phyloP scores from a whole-genome alignment of 129 eudicot species.

The Kitagawia praeruptora region DNA sequence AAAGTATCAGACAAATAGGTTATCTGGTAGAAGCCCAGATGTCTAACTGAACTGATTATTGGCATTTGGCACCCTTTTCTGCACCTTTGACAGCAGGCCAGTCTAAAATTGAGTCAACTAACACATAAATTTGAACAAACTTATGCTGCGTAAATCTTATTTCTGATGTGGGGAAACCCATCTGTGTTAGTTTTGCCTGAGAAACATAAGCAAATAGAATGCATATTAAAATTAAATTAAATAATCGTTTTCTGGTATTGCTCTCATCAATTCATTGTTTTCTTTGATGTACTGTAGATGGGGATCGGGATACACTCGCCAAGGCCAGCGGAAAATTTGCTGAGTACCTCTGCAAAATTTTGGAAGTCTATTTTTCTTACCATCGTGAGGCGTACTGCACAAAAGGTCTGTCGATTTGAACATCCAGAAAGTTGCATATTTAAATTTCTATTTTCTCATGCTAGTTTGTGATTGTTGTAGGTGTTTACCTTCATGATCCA shows the following conservation, averaged over 20 bases:
- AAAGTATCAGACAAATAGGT: not conserved
- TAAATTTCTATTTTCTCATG: constrained; percentile 17
- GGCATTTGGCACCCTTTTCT: not conserved
- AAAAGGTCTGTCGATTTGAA: constrained; percentile 41
- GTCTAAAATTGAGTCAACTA: not conserved
- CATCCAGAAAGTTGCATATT: not conserved
- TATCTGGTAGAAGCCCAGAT: not conserved
- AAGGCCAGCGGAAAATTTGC: constrained; percentile 56
- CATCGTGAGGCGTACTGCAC: constrained; percentile 78
- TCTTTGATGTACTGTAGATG: constrained; percentile 28
- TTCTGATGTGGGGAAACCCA: not conserved
- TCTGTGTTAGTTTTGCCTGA: not conserved
- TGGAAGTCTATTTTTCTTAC: constrained; percentile 67
- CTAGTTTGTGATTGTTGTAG: constrained; percentile 31
- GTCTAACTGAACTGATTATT: not conserved
- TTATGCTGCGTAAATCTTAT: not conserved
- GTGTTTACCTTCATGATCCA: constrained; percentile 96
- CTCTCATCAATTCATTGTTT: not conserved
- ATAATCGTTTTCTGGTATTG: not conserved
- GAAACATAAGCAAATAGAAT: not conserved
- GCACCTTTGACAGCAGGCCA: not conserved
- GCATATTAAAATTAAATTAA: not conserved
- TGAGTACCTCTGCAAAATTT: constrained; percentile 80
- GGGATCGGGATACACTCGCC: constrained; percentile 56
- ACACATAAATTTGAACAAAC: not conserved